phyloP scores from a whole-genome alignment of 257 asterid species.

The Jacaranda mimosifolia region DNA sequence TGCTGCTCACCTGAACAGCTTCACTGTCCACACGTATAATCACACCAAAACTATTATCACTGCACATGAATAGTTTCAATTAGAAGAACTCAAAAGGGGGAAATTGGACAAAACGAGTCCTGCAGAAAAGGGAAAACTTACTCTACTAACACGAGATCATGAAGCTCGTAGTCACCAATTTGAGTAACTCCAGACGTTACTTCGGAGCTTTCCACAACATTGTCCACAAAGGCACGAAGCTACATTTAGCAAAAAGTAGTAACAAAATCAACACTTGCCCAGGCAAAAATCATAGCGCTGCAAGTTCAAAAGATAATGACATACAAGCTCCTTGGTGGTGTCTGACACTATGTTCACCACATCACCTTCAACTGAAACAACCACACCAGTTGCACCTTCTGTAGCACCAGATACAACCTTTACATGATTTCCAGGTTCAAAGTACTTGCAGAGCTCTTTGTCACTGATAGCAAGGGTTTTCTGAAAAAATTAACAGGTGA shows the following conservation, averaged over 20 bases:
- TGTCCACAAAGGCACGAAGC: slow-evolving; percentile 95
- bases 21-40: slow-evolving; percentile 96
- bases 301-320: slow-evolving; percentile 29
- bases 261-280: slow-evolving; percentile 13
- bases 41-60: slow-evolving; percentile 93
- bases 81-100: slow-evolving; percentile 6
- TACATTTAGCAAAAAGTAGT: slow-evolving; percentile 34
- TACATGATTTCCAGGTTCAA: slow-evolving; percentile 94
- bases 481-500: slow-evolving; percentile 47
- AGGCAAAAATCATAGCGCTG: not conserved
- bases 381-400: slow-evolving; percentile 99
- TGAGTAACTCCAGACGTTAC: slow-evolving; percentile 89
- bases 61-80: slow-evolving; percentile 47
- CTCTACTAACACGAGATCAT: slow-evolving; percentile 91
- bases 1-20: slow-evolving; percentile 80
- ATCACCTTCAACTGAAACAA: slow-evolving; percentile 94
- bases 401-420: slow-evolving; percentile 92
- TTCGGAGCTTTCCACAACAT: slow-evolving; percentile 96
- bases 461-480: slow-evolving; percentile 84
- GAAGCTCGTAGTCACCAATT: slow-evolving; percentile 95
- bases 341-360: slow-evolving; percentile 95
- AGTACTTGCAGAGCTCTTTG: slow-evolving; percentile 93
- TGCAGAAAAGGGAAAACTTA: slow-evolving; percentile 43
- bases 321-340: slow-evolving; percentile 95
- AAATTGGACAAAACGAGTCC: slow-evolving; percentile 15